Base-by-base conservation (phyloP, 345 rosid genomes). In the thale cress (Arabidopsis thaliana) region DNA sequence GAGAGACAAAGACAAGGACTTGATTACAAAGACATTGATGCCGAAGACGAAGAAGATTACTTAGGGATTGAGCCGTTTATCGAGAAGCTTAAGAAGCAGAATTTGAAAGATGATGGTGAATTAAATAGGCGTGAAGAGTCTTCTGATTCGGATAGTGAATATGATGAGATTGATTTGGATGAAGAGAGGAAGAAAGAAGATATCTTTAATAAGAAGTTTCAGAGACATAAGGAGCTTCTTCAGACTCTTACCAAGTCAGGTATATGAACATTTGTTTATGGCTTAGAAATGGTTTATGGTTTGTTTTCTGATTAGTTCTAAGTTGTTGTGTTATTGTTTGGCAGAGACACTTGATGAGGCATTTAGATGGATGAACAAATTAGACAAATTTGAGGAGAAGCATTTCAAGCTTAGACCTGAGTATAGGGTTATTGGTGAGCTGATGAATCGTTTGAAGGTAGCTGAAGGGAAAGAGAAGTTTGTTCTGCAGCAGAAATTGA, bases 391-490 rank as follows among this genome's bases (percentile, higher is more conserved):
- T 70, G 97, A 94, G 76, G 81, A 88, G 72, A 94, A 85, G 32
- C 99, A 94, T 81, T 87, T 94, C 69, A 71, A 69, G 44, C 88
- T 88, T 63, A 76, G 86, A 57, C 96, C 84, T 24, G 97, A 94
- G 40, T 90, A 94, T 57, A 85, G 90, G 69, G 97, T 94, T 53
- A 92, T 94, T 71, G 99, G 97, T 53, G 97, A 94, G 73, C 66
- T 94, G 83, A 86, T 92, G 85, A 88, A 90, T 76, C 85, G 85
- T 6, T 77, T 94, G 74, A 91, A 91, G 72, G 84, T 84, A 24
- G 89, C 96, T 5, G 88, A 94, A 82, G 99, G 97, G 2, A 94
- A 92, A 80, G 97, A 94, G 1, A 91, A 84, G 78, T 92, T 94
- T 65, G 57, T 91, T 65, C 96, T 94, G 40, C 97, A 91, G 64